phyloP scores from a whole-genome alignment of 345 rosid species.

The thale cress (Arabidopsis thaliana) region DNA sequence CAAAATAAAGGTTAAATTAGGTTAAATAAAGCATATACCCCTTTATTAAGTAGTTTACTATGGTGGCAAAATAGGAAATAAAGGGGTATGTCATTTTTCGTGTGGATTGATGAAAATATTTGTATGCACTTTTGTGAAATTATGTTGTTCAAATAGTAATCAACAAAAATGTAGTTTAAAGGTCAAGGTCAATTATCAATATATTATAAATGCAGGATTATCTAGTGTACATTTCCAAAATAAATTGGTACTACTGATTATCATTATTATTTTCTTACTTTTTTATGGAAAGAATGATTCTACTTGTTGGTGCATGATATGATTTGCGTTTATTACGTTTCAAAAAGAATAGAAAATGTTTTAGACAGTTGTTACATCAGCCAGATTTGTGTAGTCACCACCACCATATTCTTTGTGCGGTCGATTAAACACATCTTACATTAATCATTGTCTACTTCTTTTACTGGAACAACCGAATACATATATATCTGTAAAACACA shows the following conservation, averaged over 20 bases:
- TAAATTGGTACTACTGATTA: slow-evolving; percentile 2
- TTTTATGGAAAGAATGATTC: not conserved
- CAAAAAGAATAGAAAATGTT: not conserved
- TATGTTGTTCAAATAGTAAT: not conserved
- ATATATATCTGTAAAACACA: not conserved
- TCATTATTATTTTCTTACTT: not conserved
- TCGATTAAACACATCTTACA: slow-evolving; percentile 31
- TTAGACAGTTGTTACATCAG: not conserved
- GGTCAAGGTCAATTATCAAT: not conserved
- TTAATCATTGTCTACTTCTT: slow-evolving; percentile 24
- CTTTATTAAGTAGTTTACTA: too few relatives aligned
- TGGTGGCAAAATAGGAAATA: too few relatives aligned
- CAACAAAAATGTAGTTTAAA: not conserved
- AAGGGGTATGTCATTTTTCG: too few relatives aligned
- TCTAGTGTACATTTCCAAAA: not conserved
- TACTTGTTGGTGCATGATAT: slow-evolving; percentile 24
- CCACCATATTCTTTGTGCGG: slow-evolving; percentile 16
- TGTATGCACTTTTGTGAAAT: not conserved
- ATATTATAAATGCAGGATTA: not conserved
- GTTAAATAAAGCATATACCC: not conserved
- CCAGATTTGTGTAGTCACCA: slow-evolving; percentile 32
- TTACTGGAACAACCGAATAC: not conserved
- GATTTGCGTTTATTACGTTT: slow-evolving; percentile 32
- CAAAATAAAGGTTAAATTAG: not conserved
- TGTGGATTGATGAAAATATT: not conserved